phyloP scores from a whole-genome alignment of 1,139 yeast genomes.

The Diutina siamensis region DNA sequence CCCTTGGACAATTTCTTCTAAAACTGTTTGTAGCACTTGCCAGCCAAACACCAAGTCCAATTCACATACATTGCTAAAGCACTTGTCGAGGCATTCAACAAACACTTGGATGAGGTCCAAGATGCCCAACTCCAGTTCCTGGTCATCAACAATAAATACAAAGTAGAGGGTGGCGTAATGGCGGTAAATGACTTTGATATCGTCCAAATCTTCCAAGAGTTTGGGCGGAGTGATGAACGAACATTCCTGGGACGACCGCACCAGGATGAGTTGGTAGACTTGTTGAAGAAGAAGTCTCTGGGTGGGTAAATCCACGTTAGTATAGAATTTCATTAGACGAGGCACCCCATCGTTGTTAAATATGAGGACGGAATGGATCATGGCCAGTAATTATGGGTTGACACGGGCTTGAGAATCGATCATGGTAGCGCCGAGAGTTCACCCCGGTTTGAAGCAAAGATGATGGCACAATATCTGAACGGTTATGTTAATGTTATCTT shows the following conservation, averaged over 20 bases:
- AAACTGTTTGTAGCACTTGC: slow-evolving; percentile 88
- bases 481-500: no score
- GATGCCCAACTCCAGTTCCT: slow-evolving; percentile 89
- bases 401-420: no score
- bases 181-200: slow-evolving; percentile 81
- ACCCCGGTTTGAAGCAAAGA: no score
- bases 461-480: no score
- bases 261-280: slow-evolving; percentile 58
- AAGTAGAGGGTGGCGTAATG: slow-evolving; percentile 92
- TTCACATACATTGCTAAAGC: slow-evolving; percentile 92
- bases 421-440: background rate
- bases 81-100: slow-evolving; percentile 86
- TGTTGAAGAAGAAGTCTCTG: slow-evolving; percentile 67
- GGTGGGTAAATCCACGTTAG: slow-evolving; percentile 73
- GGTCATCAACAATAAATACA: slow-evolving; percentile 91
- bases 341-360: slow-evolving; percentile 92
- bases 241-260: slow-evolving; percentile 61
- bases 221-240: slow-evolving; percentile 77
- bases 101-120: slow-evolving; percentile 91
- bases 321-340: slow-evolving; percentile 80
- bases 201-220: slow-evolving; percentile 58
- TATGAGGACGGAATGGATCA: slow-evolving; percentile 87
- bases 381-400: no score
- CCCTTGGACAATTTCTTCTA: slow-evolving; percentile 90
- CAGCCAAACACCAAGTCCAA: slow-evolving; percentile 92